These are phyloP conservation scores for Jaapia argillacea DNA, from an alignment of 768 basidiomycete genomes.

Conservation along the genomic window DNA sequence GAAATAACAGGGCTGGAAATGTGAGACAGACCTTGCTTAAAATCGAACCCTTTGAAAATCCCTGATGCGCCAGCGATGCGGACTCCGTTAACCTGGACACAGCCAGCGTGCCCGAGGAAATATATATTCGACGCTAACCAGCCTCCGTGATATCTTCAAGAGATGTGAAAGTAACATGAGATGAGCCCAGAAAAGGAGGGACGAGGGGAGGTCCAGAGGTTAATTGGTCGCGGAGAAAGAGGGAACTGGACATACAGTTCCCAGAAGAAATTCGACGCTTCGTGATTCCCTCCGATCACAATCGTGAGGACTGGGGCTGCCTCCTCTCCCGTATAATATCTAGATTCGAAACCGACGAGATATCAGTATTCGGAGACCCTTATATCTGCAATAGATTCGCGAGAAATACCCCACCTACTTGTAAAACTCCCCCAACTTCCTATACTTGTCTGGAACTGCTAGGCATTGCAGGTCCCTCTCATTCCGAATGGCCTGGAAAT, in stretches of 20 bases:
- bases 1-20: conserved; percentile 72
- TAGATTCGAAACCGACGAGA: conserved; percentile 14
- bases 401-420: conserved; percentile 38
- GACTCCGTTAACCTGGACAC: conserved; percentile 78
- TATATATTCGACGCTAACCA: conserved; percentile 98
- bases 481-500: conserved; percentile 92
- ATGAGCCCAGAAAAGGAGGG: not conserved
- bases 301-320: conserved; percentile 83
- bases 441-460: conserved; percentile 88
- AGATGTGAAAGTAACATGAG: not conserved
- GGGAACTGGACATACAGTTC: conserved; percentile 57
- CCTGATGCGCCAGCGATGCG: conserved; percentile 89
- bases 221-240: not conserved
- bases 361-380: not conserved
- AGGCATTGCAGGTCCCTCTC: conserved; percentile 78
- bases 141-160: conserved; percentile 80
- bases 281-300: conserved; percentile 96
- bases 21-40: conserved; percentile 39
- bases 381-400: not conserved
- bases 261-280: conserved; percentile 94
- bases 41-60: conserved; percentile 79
- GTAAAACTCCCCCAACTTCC: conserved; percentile 74
- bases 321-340: conserved; percentile 82
- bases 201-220: not conserved
- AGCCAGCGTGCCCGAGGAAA: conserved; percentile 88